These are phyloP conservation scores for Pseudopediastrum boryanum DNA, from an alignment of 139 green algal species.

Conservation along the genomic window DNA sequence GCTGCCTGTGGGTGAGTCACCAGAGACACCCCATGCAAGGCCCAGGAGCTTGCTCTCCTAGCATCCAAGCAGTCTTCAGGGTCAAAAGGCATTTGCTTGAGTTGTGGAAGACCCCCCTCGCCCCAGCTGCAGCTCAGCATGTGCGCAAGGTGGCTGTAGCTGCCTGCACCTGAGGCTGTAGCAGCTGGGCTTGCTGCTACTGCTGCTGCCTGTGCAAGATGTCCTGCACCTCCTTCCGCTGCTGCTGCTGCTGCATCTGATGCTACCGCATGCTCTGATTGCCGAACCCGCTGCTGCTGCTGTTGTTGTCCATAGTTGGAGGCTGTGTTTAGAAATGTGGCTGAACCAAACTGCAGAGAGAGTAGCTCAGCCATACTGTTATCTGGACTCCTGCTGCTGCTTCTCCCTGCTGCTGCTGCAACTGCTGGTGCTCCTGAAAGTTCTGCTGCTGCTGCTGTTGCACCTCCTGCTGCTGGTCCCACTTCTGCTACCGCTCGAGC, in stretches of 20 bases:
- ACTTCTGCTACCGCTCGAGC: not conserved
- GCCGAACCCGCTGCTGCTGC: not conserved
- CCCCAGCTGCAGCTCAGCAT: too few relatives aligned
- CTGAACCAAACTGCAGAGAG: not conserved
- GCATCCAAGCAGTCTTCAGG: too few relatives aligned
- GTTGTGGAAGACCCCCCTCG: too few relatives aligned
- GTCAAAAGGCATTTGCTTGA: too few relatives aligned
- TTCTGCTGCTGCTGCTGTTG: not conserved
- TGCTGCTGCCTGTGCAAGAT: not conserved
- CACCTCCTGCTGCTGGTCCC: not conserved
- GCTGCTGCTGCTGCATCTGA: conserved; percentile 5
- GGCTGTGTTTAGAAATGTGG: not conserved
- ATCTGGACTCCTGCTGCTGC: too few relatives aligned
- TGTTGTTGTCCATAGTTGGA: not conserved
- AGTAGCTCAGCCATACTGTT: too few relatives aligned
- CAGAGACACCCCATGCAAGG: too few relatives aligned
- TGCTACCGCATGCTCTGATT: not conserved
- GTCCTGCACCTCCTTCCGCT: not conserved
- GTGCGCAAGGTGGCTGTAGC: too few relatives aligned
- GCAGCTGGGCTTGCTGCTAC: not conserved
- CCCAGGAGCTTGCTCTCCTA: too few relatives aligned
- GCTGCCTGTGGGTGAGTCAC: too few relatives aligned
- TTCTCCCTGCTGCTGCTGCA: not conserved
- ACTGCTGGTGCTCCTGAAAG: not conserved
- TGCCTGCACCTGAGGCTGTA: not conserved